phyloP scores from a whole-genome alignment of 2,329 filamentous ascomycete species.

The Clonostachys chloroleuca region DNA sequence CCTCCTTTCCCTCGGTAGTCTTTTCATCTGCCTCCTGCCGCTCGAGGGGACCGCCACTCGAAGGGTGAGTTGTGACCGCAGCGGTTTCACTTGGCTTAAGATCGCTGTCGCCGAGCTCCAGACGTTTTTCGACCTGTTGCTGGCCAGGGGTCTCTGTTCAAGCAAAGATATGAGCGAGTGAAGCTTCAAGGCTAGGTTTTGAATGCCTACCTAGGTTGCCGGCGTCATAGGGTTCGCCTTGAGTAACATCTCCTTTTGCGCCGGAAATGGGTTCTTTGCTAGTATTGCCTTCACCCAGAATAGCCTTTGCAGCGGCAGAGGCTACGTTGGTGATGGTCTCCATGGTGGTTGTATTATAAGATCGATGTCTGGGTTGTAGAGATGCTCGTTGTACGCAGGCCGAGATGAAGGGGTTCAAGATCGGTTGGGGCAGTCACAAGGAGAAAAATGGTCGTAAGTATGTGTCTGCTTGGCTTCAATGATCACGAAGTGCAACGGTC shows the following conservation, averaged over 20 bases:
- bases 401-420: too few species aligned
- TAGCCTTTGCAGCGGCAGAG: slow-evolving; percentile 29
- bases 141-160: slow-evolving; percentile 5
- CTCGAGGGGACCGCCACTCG: too few species aligned
- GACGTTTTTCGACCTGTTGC: slow-evolving; percentile 5
- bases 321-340: slow-evolving; percentile 58
- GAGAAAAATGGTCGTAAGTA: too few species aligned
- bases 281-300: slow-evolving; percentile 35
- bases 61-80: background rate
- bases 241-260: slow-evolving; percentile 59
- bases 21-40: slow-evolving; percentile 1
- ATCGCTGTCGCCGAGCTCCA: background rate
- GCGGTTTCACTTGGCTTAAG: background rate
- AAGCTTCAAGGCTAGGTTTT: background rate
- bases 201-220: slow-evolving; percentile 59
- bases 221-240: slow-evolving; percentile 71
- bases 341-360: slow-evolving; percentile 32
- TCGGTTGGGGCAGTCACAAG: too few species aligned
- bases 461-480: too few species aligned
- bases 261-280: slow-evolving; percentile 68
- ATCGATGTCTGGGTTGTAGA: too few species aligned
- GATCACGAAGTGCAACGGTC: too few species aligned
- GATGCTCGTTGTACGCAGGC: too few species aligned
- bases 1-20: slow-evolving; percentile 19
- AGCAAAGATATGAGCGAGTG: background rate